phyloP scores from a whole-genome alignment of 306 rosid genomes.

The Cucurbita maxima region DNA sequence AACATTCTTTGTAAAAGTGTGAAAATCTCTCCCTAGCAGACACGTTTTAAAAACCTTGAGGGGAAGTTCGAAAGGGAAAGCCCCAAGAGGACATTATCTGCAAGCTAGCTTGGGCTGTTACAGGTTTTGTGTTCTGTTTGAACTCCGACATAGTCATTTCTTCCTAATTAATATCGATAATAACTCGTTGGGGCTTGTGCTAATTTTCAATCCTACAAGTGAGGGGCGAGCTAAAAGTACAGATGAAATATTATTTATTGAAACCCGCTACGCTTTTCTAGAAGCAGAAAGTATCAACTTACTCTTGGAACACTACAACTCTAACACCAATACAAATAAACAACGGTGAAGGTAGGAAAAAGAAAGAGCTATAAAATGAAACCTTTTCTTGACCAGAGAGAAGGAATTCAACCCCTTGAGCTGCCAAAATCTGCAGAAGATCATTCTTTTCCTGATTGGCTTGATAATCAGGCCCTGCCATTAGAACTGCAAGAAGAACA shows the following conservation, averaged over 20 bases:
- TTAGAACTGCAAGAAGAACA: slow-evolving; percentile 10
- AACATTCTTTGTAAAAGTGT: no score
- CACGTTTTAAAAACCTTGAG: no score
- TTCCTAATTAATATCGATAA: background rate
- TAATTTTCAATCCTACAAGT: no score
- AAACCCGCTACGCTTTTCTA: background rate
- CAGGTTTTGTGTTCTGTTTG: background rate
- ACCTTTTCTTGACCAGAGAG: slow-evolving; percentile 61
- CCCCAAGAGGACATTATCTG: no score
- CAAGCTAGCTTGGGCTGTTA: no score
- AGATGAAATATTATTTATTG: background rate
- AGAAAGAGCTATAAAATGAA: background rate
- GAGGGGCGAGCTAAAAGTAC: background rate
- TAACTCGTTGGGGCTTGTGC: background rate
- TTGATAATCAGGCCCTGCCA: slow-evolving; percentile 39
- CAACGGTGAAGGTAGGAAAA: background rate
- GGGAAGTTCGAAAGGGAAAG: no score
- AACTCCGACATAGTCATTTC: background rate
- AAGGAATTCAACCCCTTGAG: slow-evolving; percentile 69
- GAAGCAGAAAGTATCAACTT: background rate
- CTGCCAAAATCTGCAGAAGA: slow-evolving; percentile 32
- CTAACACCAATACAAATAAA: background rate
- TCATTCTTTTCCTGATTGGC: slow-evolving; percentile 20
- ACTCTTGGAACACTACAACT: no score
- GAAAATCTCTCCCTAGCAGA: no score